A percentile compares a stretch with the other conserved stretches of the same genome.
These are phyloP conservation scores for Spongospora subterranea DNA, from an alignment of 208 protist species.

Conservation along the genomic window DNA sequence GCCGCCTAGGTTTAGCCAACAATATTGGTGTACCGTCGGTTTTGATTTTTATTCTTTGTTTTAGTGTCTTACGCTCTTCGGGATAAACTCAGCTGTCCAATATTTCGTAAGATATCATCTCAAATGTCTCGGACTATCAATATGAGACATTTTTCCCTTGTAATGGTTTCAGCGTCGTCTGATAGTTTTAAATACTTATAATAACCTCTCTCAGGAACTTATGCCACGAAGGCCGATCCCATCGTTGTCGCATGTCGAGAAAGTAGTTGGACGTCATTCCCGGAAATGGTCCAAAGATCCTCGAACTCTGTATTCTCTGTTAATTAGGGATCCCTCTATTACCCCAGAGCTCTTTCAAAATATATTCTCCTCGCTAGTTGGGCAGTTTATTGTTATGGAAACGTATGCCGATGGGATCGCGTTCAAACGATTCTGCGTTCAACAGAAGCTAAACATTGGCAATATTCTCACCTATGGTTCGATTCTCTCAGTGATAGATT, in stretches of 20 bases:
- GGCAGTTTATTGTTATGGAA: not conserved
- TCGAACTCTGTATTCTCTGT: not conserved
- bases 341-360: not conserved
- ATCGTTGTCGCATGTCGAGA: not conserved
- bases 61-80: not conserved
- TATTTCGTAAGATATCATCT: not conserved
- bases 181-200: not conserved
- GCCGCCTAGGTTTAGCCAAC: not conserved
- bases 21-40: not conserved
- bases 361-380: not conserved
- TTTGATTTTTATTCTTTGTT: not conserved
- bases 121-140: not conserved
- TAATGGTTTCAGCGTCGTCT: not conserved
- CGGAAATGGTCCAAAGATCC: not conserved
- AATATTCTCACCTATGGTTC: slow-evolving; percentile 12
- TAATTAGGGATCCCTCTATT: not conserved
- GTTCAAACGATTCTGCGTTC: slow-evolving; percentile 17
- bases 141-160: not conserved
- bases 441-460: not conserved
- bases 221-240: not conserved
- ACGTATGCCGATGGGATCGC: slow-evolving; percentile 33
- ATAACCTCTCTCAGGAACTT: not conserved
- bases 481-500: not conserved
- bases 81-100: not conserved
- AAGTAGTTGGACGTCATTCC: not conserved